A percentile compares a stretch with the other conserved stretches of the same genome.
Conservation (phyloP, 2,329 filamentous ascomycete genomes). For the Aureobasidium uvarum region DNA sequence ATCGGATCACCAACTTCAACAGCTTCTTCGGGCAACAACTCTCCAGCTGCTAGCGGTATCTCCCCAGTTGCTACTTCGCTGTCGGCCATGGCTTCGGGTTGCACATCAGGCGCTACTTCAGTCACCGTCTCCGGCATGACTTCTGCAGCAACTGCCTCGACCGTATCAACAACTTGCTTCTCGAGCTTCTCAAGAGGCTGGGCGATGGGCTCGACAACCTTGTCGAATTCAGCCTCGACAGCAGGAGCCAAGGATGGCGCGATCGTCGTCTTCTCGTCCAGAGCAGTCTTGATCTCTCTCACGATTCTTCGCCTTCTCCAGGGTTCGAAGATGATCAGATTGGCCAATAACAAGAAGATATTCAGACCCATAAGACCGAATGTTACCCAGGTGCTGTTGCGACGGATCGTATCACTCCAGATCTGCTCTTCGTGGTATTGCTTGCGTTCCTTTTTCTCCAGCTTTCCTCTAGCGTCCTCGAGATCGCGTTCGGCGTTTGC, state of each 20-base stretch:
- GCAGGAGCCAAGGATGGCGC: constrained; percentile 16
- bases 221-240: neutral
- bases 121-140: constrained; percentile 12
- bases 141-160: constrained; percentile 28
- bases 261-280: constrained; percentile 65
- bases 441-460: constrained; percentile 80
- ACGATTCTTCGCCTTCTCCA: constrained; percentile 83
- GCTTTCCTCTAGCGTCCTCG: constrained; percentile 69
- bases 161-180: constrained; percentile 32
- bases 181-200: constrained; percentile 31
- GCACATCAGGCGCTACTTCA: constrained; percentile 2
- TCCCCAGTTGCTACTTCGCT: constrained; percentile 23
- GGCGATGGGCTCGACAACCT: neutral
- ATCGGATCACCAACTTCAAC: constrained; percentile 26
- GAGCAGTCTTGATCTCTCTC: constrained; percentile 66
- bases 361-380: constrained; percentile 98
- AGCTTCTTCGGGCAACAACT: constrained; percentile 33
- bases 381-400: constrained; percentile 97
- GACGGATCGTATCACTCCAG: constrained; percentile 94
- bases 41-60: constrained; percentile 30
- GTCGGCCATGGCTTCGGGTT: constrained; percentile 7
- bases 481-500: constrained; percentile 74
- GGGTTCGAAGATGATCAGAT: constrained; percentile 88
- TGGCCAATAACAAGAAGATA: constrained; percentile 78
- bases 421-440: constrained; percentile 99